phyloP scores from a whole-genome alignment of 257 asterid species.

The Petrea volubilis region DNA sequence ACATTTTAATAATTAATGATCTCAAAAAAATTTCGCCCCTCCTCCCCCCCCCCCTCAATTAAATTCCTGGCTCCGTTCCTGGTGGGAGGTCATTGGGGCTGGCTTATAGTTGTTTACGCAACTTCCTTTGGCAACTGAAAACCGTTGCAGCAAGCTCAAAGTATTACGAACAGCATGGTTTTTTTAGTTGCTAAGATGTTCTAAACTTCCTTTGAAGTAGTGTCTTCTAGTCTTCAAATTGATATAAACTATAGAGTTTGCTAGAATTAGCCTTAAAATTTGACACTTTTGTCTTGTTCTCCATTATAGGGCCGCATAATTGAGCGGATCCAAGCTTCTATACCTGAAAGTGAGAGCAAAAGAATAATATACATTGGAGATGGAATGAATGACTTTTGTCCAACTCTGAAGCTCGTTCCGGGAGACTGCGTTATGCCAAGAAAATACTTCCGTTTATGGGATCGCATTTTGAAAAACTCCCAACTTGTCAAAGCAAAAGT shows the following conservation, averaged over 20 bases:
- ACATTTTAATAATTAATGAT: too few species aligned
- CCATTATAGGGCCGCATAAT: conserved; percentile 59
- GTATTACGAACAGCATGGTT: not conserved
- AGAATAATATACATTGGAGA: conserved; percentile 72
- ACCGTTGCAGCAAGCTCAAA: not conserved
- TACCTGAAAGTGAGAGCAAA: conserved; percentile 30
- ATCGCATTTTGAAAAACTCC: conserved; percentile 38
- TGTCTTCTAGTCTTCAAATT: conserved; percentile 5
- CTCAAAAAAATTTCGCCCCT: too few species aligned
- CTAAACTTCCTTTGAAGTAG: not conserved
- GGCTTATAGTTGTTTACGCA: not conserved
- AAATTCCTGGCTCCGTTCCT: too few species aligned
- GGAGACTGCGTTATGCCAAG: conserved; percentile 70
- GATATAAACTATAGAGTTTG: not conserved
- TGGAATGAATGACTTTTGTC: conserved; percentile 79
- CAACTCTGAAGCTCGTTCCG: conserved; percentile 63
- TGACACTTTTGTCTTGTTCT: not conserved
- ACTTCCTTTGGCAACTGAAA: conserved; percentile 1
- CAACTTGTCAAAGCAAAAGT: conserved; percentile 56
- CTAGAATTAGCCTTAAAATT: not conserved
- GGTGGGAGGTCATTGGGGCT: not conserved
- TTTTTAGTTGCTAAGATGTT: not conserved
- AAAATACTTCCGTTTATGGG: conserved; percentile 53
- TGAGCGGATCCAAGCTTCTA: conserved; percentile 42
- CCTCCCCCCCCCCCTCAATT: too few species aligned